Conservation (phyloP, 495 filamentous ascomycete genomes). For the Penicillium daleae region DNA sequence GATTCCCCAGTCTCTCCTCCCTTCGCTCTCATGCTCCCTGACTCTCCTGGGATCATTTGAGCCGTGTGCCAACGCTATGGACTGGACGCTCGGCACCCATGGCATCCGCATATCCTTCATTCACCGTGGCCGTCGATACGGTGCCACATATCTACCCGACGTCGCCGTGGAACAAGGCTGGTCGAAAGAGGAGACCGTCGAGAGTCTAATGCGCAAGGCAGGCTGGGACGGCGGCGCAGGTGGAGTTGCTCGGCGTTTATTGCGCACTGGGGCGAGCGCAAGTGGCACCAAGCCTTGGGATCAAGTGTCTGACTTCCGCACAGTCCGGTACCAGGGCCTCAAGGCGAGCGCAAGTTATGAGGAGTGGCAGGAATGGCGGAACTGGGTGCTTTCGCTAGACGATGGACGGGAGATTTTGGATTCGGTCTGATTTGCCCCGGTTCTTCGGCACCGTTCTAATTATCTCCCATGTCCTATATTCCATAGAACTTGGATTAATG, state of each 20-base stretch:
- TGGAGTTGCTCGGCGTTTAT: slow-evolving; percentile 55
- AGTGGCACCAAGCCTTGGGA: slow-evolving; percentile 59
- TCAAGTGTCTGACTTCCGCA: slow-evolving; percentile 69
- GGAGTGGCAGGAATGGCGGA: slow-evolving; percentile 77
- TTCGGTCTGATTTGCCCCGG: slow-evolving; percentile 13
- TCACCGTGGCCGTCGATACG: slow-evolving; percentile 62
- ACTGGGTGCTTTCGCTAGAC: slow-evolving; percentile 63
- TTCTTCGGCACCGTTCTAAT: background rate
- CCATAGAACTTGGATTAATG: background rate
- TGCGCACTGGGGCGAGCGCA: slow-evolving; percentile 33
- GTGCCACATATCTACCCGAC: slow-evolving; percentile 88
- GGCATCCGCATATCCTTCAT: slow-evolving; percentile 79
- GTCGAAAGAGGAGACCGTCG: slow-evolving; percentile 90
- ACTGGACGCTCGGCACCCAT: slow-evolving; percentile 86
- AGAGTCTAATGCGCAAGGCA: slow-evolving; percentile 91
- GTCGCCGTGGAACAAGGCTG: slow-evolving; percentile 92
- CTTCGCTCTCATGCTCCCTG: slow-evolving; percentile 67
- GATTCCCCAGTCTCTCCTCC: slow-evolving; percentile 68
- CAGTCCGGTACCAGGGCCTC: slow-evolving; percentile 80
- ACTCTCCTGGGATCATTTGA: slow-evolving; percentile 81
- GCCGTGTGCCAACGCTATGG: slow-evolving; percentile 69
- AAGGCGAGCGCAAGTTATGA: slow-evolving; percentile 68
- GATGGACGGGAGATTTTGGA: slow-evolving; percentile 36
- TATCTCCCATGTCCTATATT: background rate
- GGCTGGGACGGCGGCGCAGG: slow-evolving; percentile 64